Evolutionary conservation across 495 filamentous ascomycete genomes (phyloP).

Genomic region (Neurospora hispaniola): DNA sequence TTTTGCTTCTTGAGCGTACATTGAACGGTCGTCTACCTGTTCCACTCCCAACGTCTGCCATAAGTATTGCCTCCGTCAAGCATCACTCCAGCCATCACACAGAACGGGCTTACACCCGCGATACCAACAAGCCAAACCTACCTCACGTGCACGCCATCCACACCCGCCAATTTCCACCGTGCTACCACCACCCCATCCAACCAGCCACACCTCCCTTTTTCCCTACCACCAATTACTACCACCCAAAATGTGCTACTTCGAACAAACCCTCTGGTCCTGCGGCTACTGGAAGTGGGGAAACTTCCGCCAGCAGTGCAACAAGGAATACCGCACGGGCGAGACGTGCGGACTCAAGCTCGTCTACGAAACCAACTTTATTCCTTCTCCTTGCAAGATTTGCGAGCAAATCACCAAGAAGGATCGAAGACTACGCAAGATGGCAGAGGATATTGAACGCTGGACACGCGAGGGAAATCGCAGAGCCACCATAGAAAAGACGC

Average conservation of each 20-base stretch:
- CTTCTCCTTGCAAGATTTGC: slow-evolving; percentile 68
- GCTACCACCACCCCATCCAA: background rate
- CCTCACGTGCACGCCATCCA: background rate
- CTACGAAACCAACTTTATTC: slow-evolving; percentile 50
- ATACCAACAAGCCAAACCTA: background rate
- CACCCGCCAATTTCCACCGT: background rate
- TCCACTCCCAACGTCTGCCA: background rate
- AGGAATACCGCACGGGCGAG: slow-evolving; percentile 95
- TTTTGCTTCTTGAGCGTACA: background rate
- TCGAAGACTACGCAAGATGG: slow-evolving; percentile 63
- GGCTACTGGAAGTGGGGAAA: slow-evolving; percentile 93
- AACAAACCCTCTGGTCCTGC: slow-evolving; percentile 54
- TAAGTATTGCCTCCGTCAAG: background rate
- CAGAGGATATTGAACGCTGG: slow-evolving; percentile 74
- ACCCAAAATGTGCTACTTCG: slow-evolving; percentile 53
- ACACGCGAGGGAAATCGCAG: slow-evolving; percentile 57
- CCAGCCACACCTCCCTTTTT: background rate
- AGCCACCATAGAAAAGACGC: slow-evolving; percentile 72
- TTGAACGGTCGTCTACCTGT: background rate
- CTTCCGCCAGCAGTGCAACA: slow-evolving; percentile 89
- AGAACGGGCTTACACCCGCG: background rate
- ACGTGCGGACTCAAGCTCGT: slow-evolving; percentile 95
- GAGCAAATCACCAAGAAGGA: slow-evolving; percentile 84
- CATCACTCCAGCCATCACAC: background rate
- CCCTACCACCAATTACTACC: background rate